Base-by-base conservation (phyloP, 2,329 filamentous ascomycete species). In the Neonectria faginata region DNA sequence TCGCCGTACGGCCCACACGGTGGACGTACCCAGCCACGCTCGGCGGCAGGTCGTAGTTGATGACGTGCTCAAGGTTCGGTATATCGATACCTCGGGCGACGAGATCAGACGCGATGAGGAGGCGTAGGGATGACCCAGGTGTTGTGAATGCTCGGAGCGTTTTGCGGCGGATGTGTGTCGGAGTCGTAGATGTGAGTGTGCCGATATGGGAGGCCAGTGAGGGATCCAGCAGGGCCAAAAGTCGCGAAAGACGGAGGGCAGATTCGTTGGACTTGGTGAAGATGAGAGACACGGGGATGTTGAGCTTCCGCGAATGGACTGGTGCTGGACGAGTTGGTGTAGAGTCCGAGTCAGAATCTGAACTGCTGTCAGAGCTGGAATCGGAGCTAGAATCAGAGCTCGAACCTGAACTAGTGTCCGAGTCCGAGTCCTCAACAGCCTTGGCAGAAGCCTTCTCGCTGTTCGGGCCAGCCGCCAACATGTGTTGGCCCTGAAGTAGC, bases 211-310 rank as follows among this genome's bases (percentile, higher is more conserved):
- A 74, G 3, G 85, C 81, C 36, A 91, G 81, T 0, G 82, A 77
- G 0, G 90, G 89, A 18, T 88, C 83, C 22, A 97, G 83, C 1
- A 94, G 82, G 2, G 84, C 81, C 11, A 98, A 84, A 0, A 98
- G 88, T 20, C 93, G 91, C 1, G 92, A 89, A n/a, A 98, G 86
- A 63, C 96, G 91, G n/a, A 92, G 86, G 1, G 95, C 93, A 18
- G 91, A 89, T 77, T 97, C 94, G 76, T 95, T 97, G 62, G 92
- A 97, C 72, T 93, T 93, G 51, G 94, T 94, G 77, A 98, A 98
- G 69, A 98, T 89, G 39, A 98, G 85, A 11, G 91, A 88, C 3
- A 81, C 81, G 31, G 83, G 80, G 18, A 77, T 64, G 67, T 79
- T 75, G 12, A 47, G 64, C 41, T 69, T 73, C 58, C 67, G 70